phyloP scores from a whole-genome alignment of 345 rosid genomes.

The Clarkia xantiana region DNA sequence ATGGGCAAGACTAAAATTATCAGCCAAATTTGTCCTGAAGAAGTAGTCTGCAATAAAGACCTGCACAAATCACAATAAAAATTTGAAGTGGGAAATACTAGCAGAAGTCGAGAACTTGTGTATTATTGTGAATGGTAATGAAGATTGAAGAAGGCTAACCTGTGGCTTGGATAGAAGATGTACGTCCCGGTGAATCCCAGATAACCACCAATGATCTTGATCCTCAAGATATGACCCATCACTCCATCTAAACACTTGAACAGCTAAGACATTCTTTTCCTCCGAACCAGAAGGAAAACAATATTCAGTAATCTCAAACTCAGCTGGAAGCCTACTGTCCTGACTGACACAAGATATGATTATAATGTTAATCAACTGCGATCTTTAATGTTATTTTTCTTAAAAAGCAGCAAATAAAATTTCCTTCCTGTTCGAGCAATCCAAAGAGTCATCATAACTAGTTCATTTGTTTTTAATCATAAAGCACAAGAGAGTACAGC shows the following conservation, averaged over 20 bases:
- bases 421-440: too few species aligned
- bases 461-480: too few species aligned
- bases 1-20: slow-evolving; percentile 51
- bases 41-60: slow-evolving; percentile 91
- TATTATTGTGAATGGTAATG: not conserved
- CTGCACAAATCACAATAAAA: slow-evolving; percentile 24
- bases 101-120: too few species aligned
- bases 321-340: slow-evolving; percentile 97
- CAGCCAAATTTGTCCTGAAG: slow-evolving; percentile 61
- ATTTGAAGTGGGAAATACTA: not conserved
- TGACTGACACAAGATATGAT: slow-evolving; percentile 40
- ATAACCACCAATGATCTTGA: slow-evolving; percentile 99
- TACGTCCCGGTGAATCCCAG: slow-evolving; percentile 95
- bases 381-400: too few species aligned
- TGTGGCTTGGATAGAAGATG: slow-evolving; percentile 92
- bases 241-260: slow-evolving; percentile 98
- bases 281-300: slow-evolving; percentile 62
- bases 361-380: not conserved
- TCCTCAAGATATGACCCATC: slow-evolving; percentile 99
- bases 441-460: too few species aligned
- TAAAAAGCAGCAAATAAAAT: too few species aligned
- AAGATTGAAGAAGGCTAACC: slow-evolving; percentile 24
- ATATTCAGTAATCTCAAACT: slow-evolving; percentile 87
- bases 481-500: not conserved
- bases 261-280: slow-evolving; percentile 77